Evolutionary conservation across 2,329 filamentous ascomycete genomes (phyloP), one percentile per base, ranked within the genome.

Genomic region (Colletotrichum aenigma): DNA sequence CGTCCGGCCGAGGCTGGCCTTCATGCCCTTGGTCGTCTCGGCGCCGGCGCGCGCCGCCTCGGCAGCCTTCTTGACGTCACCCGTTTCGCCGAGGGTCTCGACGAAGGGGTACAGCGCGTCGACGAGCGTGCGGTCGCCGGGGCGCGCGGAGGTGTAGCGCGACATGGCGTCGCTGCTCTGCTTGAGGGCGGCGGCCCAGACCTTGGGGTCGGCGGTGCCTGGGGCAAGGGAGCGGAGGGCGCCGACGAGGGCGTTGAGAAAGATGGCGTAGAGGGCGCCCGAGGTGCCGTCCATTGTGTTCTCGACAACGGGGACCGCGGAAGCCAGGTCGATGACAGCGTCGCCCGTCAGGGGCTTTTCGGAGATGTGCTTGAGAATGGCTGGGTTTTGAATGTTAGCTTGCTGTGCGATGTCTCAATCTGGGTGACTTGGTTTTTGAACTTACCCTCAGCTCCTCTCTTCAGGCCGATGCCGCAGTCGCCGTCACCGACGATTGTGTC

Each of bases 21-120:
- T 92, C 96, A 99, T 98, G 28, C 94, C 94, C 87, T 96, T 98
- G 24, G 97, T 98, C 34, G 91, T 91, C 78, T 96, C 93, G 6
- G 96, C 94, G 1, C 94, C 97, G 62, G 92, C 88, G 77, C 91
- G 90, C 1, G 96, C 93, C 3, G 95, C 95, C 79, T 92, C 88
- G 0, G 95, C 95, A 9, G 97, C 96, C 82, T 92, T 88, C 78
- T 91, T 89, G 24, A 97, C 83, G 81, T 94, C 91, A 16, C 91
- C 91, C 1, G 92, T 93, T 80, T 90, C 85, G 8, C 86, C 88
- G 4, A 98, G 89, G 4, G 89, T 91, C 58, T 95, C 91, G 67
- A 97, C 93, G 82, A 98, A 99, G 3, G 97, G 97, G 77, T 94
- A 91, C 66, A 99, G 88, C 2, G 96, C 96, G 85, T 99, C 97